Conservation (phyloP, 805 yeast species). For the Huiozyma naganishii region DNA sequence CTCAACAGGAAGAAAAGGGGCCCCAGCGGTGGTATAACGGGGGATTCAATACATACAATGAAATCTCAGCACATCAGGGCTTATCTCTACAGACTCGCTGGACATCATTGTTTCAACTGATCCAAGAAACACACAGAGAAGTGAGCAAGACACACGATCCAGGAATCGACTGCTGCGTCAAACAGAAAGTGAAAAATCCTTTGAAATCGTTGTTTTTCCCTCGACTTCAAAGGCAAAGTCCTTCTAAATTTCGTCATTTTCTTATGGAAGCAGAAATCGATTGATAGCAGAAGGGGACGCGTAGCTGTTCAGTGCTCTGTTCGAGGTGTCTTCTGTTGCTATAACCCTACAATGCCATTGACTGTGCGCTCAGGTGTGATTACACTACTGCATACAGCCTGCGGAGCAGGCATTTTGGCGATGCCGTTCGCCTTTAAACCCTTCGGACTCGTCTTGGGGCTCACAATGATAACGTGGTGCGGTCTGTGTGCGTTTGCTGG, state of each 20-base stretch:
- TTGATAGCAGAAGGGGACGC: no score
- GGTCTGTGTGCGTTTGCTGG: constrained; percentile 33
- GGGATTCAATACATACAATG: background rate
- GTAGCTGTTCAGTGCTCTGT: no score
- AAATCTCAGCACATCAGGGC: background rate
- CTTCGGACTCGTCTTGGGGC: constrained; percentile 23
- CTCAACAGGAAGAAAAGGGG: no score
- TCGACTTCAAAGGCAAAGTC: no score
- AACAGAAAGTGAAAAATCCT: no score
- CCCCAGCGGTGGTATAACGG: background rate
- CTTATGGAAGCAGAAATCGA: no score
- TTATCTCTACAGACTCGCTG: background rate
- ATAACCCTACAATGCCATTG: constrained; percentile 13
- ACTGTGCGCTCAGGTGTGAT: constrained; percentile 23
- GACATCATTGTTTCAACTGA: background rate
- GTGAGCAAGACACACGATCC: no score
- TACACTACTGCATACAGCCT: constrained; percentile 28
- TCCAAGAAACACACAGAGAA: no score
- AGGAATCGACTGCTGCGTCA: no score
- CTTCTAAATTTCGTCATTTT: no score
- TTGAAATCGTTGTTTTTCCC: no score
- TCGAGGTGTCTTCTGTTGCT: no score
- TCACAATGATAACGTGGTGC: constrained; percentile 17
- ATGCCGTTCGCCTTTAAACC: constrained; percentile 56
- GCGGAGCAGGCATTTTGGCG: constrained; percentile 60